A percentile compares a stretch with the other conserved stretches of the same genome.
phyloP scores from a whole-genome alignment of 805 yeast genomes.

The Saccharomycopsis olivae region DNA sequence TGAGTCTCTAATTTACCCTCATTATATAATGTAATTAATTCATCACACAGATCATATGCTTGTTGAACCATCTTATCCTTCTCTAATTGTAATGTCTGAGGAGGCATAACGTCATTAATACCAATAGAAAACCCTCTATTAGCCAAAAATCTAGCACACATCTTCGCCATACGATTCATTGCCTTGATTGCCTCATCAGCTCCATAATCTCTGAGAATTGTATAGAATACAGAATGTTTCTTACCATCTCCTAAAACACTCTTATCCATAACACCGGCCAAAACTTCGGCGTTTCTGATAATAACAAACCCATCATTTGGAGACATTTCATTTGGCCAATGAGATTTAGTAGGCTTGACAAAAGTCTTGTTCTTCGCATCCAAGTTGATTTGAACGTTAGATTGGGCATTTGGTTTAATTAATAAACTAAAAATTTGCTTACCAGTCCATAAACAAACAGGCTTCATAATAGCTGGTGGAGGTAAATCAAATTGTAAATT shows the following conservation, averaged over 20 bases:
- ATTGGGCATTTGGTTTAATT: conserved; percentile 67
- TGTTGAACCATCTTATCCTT: conserved; percentile 84
- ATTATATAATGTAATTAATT: conserved; percentile 65
- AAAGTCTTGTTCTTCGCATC: conserved; percentile 93
- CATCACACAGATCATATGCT: conserved; percentile 88
- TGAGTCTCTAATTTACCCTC: conserved; percentile 91
- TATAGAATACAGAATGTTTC: conserved; percentile 91
- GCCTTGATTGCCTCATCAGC: conserved; percentile 91
- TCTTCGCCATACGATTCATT: conserved; percentile 98
- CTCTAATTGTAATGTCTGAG: conserved; percentile 55
- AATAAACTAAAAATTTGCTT: conserved; percentile 86
- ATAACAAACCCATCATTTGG: conserved; percentile 93
- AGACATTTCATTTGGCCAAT: conserved; percentile 86
- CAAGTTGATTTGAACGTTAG: conserved; percentile 77
- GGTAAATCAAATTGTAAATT: conserved; percentile 82
- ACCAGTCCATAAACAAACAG: conserved; percentile 91
- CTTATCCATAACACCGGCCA: conserved; percentile 96
- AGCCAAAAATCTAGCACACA: conserved; percentile 92
- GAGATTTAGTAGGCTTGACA: conserved; percentile 54
- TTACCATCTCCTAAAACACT: conserved; percentile 96
- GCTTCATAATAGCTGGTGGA: conserved; percentile 89
- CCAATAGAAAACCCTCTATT: conserved; percentile 97
- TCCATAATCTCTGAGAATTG: conserved; percentile 93
- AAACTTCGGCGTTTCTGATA: conserved; percentile 78
- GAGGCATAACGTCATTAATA: conserved; percentile 95